A percentile compares a stretch with the other conserved stretches of the same genome.
phyloP scores from a whole-genome alignment of 2,329 filamentous ascomycete genomes.

The Dactylellina leptospora region DNA sequence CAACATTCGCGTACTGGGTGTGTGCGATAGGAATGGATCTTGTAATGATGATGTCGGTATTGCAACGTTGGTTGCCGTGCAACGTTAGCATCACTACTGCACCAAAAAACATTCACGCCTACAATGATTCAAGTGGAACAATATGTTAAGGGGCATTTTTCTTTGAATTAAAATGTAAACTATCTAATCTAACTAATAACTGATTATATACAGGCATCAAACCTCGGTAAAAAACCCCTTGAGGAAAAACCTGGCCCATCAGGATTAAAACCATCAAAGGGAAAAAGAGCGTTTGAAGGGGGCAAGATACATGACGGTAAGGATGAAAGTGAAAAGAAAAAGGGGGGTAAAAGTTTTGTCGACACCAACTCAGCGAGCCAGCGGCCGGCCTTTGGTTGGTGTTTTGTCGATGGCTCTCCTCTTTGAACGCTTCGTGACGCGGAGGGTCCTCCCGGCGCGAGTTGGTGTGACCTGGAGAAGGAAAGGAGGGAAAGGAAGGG shows the following conservation, averaged over 20 bases:
- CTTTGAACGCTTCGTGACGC: not conserved
- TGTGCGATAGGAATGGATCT: too few relatives aligned
- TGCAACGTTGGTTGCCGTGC: not conserved
- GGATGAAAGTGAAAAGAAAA: too few relatives aligned
- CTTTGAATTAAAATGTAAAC: too few relatives aligned
- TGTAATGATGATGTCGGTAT: too few relatives aligned
- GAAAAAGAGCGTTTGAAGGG: slow-evolving; percentile 21
- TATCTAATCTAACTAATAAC: slow-evolving; percentile 1
- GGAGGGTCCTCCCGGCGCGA: not conserved
- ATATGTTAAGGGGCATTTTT: slow-evolving; percentile 6
- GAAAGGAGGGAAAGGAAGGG: not conserved
- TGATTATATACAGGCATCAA: slow-evolving; percentile 17
- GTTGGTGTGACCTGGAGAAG: not conserved
- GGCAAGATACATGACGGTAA: not conserved
- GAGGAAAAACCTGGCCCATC: slow-evolving; percentile 28
- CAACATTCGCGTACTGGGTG: not conserved
- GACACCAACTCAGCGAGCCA: too few relatives aligned
- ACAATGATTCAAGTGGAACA: not conserved
- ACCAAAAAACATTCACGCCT: not conserved
- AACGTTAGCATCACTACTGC: not conserved
- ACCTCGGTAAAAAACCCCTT: slow-evolving; percentile 43
- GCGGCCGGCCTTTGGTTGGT: too few relatives aligned
- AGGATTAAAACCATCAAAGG: slow-evolving; percentile 13
- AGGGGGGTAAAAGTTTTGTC: not conserved
- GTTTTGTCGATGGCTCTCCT: too few relatives aligned